These are phyloP conservation scores for Quercus wislizeni DNA, from an alignment of 306 rosid genomes.

Conservation along the genomic window DNA sequence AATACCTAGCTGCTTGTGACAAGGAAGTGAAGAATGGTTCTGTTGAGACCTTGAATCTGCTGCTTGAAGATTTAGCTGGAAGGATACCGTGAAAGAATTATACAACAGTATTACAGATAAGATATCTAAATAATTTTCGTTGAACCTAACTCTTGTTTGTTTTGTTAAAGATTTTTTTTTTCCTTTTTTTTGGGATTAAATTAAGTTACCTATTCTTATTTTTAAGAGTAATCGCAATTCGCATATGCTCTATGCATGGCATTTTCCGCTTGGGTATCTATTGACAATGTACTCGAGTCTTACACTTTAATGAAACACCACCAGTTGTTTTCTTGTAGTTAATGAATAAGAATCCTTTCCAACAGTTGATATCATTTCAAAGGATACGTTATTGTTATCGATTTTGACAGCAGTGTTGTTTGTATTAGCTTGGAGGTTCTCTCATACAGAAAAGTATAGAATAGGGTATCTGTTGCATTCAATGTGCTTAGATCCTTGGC, in stretches of 20 bases:
- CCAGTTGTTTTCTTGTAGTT: too few relatives aligned
- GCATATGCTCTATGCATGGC: background rate
- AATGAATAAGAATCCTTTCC: too few relatives aligned
- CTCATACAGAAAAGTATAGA: too few relatives aligned
- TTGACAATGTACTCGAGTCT: background rate
- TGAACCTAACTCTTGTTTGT: background rate
- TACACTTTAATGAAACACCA: too few relatives aligned
- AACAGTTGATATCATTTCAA: too few relatives aligned
- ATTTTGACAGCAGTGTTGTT: too few relatives aligned
- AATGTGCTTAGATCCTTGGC: too few relatives aligned
- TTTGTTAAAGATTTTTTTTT: background rate
- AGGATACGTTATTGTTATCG: too few relatives aligned
- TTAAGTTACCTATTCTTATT: background rate
- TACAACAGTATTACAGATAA: background rate
- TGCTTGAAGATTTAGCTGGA: slow-evolving; percentile 79
- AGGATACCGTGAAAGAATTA: slow-evolving; percentile 29
- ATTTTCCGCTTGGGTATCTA: background rate
- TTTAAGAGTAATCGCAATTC: background rate
- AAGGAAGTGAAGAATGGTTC: slow-evolving; percentile 75
- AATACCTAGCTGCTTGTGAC: slow-evolving; percentile 74
- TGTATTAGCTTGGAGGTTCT: too few relatives aligned
- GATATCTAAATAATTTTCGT: background rate
- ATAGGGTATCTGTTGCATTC: too few relatives aligned
- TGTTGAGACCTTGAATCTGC: slow-evolving; percentile 61
- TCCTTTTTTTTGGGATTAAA: background rate